phyloP scores from a whole-genome alignment of 352 stramenopile species.

The Phytophthora boehmeriae region DNA sequence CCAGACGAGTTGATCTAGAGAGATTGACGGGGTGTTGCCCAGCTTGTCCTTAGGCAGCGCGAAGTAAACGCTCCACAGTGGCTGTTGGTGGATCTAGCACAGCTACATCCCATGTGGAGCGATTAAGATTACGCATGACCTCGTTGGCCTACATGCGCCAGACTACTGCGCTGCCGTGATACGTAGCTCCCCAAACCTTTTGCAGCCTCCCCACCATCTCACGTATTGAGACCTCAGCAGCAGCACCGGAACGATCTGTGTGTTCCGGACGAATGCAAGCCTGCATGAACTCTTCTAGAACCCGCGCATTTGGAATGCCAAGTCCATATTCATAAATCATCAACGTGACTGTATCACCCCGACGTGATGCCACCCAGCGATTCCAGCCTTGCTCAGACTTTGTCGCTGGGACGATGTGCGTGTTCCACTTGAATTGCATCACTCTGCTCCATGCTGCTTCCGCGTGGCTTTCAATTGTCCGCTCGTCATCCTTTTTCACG shows the following conservation, averaged over 20 bases:
- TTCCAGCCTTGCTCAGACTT: slow-evolving; percentile 14
- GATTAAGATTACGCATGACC: slow-evolving; percentile 8
- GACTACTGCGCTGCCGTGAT: background rate
- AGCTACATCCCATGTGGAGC: slow-evolving; percentile 6
- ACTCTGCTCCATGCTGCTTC: background rate
- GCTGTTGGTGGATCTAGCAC: background rate
- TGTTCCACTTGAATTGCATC: slow-evolving; percentile 17
- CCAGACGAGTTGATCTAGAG: background rate
- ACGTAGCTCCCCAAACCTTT: slow-evolving; percentile 7
- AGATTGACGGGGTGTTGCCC: background rate
- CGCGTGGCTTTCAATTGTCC: slow-evolving; percentile 4
- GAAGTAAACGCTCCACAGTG: background rate
- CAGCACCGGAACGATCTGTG: slow-evolving; percentile 9
- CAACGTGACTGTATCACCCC: slow-evolving; percentile 6
- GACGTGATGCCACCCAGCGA: background rate
- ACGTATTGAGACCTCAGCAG: slow-evolving; percentile 4
- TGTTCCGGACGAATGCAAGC: slow-evolving; percentile 5
- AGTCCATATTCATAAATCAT: slow-evolving; percentile 18
- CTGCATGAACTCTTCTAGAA: slow-evolving; percentile 2
- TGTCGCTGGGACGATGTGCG: background rate
- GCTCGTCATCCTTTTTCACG: background rate
- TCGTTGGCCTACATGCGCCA: slow-evolving; percentile 18
- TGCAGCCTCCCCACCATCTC: slow-evolving; percentile 1
- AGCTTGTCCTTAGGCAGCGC: background rate
- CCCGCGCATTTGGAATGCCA: slow-evolving; percentile 6